Conservation (phyloP, 2,329 filamentous ascomycete species). For the Xylariaceae sp. region DNA sequence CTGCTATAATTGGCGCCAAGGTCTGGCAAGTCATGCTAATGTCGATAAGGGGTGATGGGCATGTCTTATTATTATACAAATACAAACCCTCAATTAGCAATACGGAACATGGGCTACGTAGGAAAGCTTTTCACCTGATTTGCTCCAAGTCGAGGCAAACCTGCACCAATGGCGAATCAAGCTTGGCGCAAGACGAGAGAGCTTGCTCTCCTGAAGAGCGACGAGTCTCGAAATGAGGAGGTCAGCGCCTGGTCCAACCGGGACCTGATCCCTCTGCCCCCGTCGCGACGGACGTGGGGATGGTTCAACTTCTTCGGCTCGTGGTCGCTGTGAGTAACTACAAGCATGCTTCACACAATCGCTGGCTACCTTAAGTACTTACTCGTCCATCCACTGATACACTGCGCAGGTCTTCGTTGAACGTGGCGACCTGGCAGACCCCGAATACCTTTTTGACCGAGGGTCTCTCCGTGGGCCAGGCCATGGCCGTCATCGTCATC, state of each 20-base stretch:
- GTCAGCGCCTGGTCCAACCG: conserved; percentile 42
- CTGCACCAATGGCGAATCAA: neutral
- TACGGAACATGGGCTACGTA: too few species aligned
- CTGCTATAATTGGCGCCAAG: too few species aligned
- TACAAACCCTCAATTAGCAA: too few species aligned
- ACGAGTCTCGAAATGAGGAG: conserved; percentile 32
- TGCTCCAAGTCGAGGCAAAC: neutral
- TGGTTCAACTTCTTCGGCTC: conserved; percentile 36
- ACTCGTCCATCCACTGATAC: neutral
- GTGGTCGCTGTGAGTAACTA: conserved; percentile 24
- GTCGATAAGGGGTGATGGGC: too few species aligned
- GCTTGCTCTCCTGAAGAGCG: conserved; percentile 25
- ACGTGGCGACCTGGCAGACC: conserved; percentile 36
- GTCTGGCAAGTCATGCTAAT: too few species aligned
- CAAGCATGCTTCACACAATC: neutral
- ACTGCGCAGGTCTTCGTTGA: conserved; percentile 17
- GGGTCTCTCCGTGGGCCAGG: conserved; percentile 37
- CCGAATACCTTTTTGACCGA: conserved; percentile 36
- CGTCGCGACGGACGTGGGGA: conserved; percentile 38
- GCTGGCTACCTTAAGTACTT: too few species aligned
- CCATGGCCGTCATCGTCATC: conserved; percentile 37
- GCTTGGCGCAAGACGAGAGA: conserved; percentile 19
- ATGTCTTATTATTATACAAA: too few species aligned
- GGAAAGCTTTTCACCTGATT: too few species aligned
- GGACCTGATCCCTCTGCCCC: conserved; percentile 28